Evolutionary conservation across 148 eudicot species (phyloP).

Genomic region (Amaranthus palmeri): DNA sequence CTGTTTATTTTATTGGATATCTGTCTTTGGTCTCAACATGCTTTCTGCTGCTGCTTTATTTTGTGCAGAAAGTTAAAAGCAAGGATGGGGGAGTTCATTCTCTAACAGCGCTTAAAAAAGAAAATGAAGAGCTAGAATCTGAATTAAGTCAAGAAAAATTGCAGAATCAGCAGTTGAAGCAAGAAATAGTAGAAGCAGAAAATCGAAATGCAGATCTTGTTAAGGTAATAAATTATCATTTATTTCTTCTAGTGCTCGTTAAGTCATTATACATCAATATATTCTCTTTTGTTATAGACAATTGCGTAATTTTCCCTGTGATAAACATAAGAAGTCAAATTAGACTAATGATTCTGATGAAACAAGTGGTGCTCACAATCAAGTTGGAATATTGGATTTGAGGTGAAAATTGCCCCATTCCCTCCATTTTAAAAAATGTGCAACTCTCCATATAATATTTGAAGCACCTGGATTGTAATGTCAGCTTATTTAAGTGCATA

Average conservation of each 20-base stretch:
- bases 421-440: too few species aligned
- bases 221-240: conserved; percentile 44
- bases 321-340: neutral
- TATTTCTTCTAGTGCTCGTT: neutral
- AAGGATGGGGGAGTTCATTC: conserved; percentile 44
- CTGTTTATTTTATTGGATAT: neutral
- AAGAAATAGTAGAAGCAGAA: conserved; percentile 77
- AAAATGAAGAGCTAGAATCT: conserved; percentile 70
- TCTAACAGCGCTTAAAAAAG: conserved; percentile 54
- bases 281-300: neutral
- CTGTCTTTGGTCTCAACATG: conserved; percentile 8
- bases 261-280: neutral
- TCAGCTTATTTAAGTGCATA: too few species aligned
- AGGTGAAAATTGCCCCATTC: too few species aligned
- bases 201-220: conserved; percentile 63
- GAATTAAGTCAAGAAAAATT: conserved; percentile 58
- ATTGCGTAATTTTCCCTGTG: neutral
- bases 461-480: neutral
- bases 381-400: neutral
- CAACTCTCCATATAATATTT: too few species aligned
- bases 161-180: conserved; percentile 63
- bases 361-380: neutral
- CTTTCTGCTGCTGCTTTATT: neutral
- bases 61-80: conserved; percentile 46
- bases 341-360: neutral